phyloP scores from a whole-genome alignment of 106 monocot genomes.

The Dioscorea dumetorum region DNA sequence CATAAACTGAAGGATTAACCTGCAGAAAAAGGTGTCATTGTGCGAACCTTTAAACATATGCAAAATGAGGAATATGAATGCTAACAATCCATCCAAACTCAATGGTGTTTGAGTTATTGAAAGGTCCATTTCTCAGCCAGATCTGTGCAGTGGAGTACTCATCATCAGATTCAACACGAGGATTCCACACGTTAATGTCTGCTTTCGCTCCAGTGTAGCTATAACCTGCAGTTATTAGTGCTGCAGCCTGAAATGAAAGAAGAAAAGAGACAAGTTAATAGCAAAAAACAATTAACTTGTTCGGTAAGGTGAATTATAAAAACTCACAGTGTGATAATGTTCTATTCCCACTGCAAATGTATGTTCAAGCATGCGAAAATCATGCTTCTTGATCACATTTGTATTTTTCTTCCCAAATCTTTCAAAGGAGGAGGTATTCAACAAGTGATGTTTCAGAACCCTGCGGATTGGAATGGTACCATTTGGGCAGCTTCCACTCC shows the following conservation, averaged over 20 bases:
- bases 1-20: slow-evolving; percentile 24
- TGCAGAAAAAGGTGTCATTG: not conserved
- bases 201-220: slow-evolving; percentile 28
- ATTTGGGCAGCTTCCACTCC: slow-evolving; percentile 19
- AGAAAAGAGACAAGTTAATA: not conserved
- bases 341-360: not conserved
- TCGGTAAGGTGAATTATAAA: not conserved
- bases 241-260: slow-evolving; percentile 1
- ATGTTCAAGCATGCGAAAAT: not conserved
- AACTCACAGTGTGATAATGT: not conserved
- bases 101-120: slow-evolving; percentile 10
- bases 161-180: slow-evolving; percentile 12
- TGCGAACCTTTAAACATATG: not conserved
- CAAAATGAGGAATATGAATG: not conserved
- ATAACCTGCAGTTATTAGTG: slow-evolving; percentile 18
- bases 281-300: not conserved
- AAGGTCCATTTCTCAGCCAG: slow-evolving; percentile 22
- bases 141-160: slow-evolving; percentile 20
- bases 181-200: slow-evolving; percentile 22
- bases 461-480: slow-evolving; percentile 24
- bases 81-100: slow-evolving; percentile 37
- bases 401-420: not conserved
- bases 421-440: not conserved
- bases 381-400: not conserved
- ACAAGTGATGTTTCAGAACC: slow-evolving; percentile 10